Base-by-base conservation (phyloP, 2,329 filamentous ascomycete species). In the Botryotinia globosa region DNA sequence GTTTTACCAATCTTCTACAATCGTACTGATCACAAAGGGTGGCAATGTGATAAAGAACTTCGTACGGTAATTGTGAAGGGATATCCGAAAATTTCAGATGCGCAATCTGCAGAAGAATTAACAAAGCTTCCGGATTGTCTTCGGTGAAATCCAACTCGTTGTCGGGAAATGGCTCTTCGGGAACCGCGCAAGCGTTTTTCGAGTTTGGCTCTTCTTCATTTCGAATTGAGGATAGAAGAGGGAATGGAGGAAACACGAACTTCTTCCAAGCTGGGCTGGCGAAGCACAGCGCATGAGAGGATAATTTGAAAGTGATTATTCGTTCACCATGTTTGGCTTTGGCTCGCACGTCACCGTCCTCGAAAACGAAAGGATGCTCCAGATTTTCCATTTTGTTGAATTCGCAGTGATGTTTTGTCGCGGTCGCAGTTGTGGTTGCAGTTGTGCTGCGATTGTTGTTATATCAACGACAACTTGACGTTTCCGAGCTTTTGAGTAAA, bases 201-300 rank as follows among this genome's bases (percentile, higher is more conserved):
- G 12, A 34, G 7, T 59, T 34, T 3, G 32, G 20, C 12, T 37
- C 18, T 34, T 59, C 20, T 61, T n/a, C 6, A 39, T 37, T 37
- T 18, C 1, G 0, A 14, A 37, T 2, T 61, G 34, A n/a, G 22
- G 58, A 37, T n/a, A n/a, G 20, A 39, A 39, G 25, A 29, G 32
- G 20, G 12, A 37, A 56, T 22, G 65, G 32, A 56, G 32, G 65
- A 39, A 58, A 68, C 3, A 68, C 20, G 8, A 58, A 39, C 10
- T 68, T 56, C 65, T 58, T 56, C 45, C 45, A 58, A 8, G 58
- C 65, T 7, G 65, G 32, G 32, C 65, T 58, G 16, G 45, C 65
- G 45, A 58, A 56, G n/a, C 32, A n/a, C 6, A 68, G 32, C 10
- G 45, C 45, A 42, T 68, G 45, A 6, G 65, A 68, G 9, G 32